These are phyloP conservation scores for Amanita exitialis DNA, from an alignment of 768 basidiomycete genomes.

Conservation along the genomic window DNA sequence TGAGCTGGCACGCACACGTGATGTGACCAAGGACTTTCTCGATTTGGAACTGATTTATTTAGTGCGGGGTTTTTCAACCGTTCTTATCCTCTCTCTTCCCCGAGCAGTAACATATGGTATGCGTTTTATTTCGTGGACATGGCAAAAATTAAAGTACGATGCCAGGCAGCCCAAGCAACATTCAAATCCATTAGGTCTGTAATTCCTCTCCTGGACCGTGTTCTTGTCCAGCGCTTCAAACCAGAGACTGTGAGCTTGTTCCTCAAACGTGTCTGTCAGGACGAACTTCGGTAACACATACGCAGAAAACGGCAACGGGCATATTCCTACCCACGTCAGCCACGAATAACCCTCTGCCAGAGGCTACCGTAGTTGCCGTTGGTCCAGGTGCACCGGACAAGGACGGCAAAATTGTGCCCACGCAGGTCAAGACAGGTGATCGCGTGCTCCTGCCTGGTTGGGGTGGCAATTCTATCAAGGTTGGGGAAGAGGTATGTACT, in stretches of 20 bases:
- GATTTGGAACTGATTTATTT: too few relatives aligned
- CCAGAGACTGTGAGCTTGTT: slow-evolving; percentile 66
- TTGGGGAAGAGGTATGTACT: slow-evolving; percentile 83
- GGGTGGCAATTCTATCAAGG: slow-evolving; percentile 94
- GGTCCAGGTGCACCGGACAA: slow-evolving; percentile 93
- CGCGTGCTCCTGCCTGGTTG: slow-evolving; percentile 90
- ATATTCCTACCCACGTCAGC: slow-evolving; percentile 93
- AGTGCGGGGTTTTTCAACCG: background rate
- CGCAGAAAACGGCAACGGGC: slow-evolving; percentile 93
- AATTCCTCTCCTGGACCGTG: slow-evolving; percentile 89
- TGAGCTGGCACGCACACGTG: background rate
- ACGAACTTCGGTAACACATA: background rate
- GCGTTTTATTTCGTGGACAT: background rate
- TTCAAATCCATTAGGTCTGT: slow-evolving; percentile 93
- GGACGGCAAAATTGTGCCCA: slow-evolving; percentile 67
- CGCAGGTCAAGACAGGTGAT: slow-evolving; percentile 80
- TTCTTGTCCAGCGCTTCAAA: slow-evolving; percentile 97
- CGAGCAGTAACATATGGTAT: background rate
- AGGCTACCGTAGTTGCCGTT: slow-evolving; percentile 92
- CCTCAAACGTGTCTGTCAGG: background rate
- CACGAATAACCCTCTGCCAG: slow-evolving; percentile 80
- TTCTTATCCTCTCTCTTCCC: background rate
- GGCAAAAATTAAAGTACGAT: background rate
- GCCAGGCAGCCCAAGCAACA: slow-evolving; percentile 76
- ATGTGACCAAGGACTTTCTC: slow-evolving; percentile 3